These are phyloP conservation scores for Penicillium fimorum DNA, from an alignment of 495 filamentous ascomycete species.

Conservation along the genomic window DNA sequence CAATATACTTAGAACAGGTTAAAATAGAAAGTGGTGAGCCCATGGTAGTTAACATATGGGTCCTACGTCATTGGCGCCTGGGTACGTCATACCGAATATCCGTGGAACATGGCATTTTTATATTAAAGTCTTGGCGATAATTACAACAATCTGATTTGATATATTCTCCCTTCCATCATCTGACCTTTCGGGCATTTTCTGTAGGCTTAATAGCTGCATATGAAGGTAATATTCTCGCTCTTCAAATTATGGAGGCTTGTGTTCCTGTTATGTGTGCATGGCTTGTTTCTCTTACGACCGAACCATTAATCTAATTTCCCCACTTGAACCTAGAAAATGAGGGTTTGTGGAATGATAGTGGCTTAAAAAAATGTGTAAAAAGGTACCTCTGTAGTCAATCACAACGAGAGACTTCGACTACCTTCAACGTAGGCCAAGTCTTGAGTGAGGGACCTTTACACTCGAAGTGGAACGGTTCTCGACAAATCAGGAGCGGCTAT, in stretches of 20 bases:
- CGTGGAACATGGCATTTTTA: conserved; percentile 2
- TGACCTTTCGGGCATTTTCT: neutral
- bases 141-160: neutral
- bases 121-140: conserved; percentile 4
- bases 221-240: neutral
- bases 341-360: no score
- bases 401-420: no score
- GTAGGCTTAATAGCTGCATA: neutral
- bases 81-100: conserved; percentile 19
- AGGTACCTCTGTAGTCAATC: no score
- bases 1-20: neutral
- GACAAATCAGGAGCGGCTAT: neutral
- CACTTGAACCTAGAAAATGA: no score
- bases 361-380: no score
- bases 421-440: no score
- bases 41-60: conserved; percentile 12
- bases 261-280: neutral
- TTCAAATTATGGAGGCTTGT: neutral
- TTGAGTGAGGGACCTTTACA: no score
- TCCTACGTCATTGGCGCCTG: conserved; percentile 21
- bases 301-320: neutral
- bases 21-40: neutral
- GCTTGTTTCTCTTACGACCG: neutral
- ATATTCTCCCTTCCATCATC: neutral
- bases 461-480: neutral